phyloP scores from a whole-genome alignment of 176 grass and related monocot genomes.

The Puya raimondii region DNA sequence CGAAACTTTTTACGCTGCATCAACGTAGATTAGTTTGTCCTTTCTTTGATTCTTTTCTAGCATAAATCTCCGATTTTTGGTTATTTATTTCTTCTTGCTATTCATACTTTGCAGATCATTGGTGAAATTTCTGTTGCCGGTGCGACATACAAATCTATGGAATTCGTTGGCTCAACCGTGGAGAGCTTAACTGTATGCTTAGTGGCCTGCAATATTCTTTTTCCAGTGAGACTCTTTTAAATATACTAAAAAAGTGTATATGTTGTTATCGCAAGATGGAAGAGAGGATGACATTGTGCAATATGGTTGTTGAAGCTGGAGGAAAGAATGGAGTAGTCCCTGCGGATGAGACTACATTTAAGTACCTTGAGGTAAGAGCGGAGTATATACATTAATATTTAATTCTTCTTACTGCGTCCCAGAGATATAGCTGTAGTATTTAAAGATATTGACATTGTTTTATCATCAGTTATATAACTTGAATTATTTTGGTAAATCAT shows the following conservation, averaged over 20 bases:
- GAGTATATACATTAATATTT: not conserved
- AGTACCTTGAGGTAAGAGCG: constrained; percentile 67
- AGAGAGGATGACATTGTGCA: constrained; percentile 91
- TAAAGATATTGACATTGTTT: too few relatives aligned
- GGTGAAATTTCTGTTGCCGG: constrained; percentile 81
- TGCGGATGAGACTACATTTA: constrained; percentile 81
- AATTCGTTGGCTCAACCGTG: constrained; percentile 66
- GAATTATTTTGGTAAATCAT: not conserved
- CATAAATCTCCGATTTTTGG: not conserved
- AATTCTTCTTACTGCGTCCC: not conserved
- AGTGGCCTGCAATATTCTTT: constrained; percentile 13
- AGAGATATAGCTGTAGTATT: too few relatives aligned
- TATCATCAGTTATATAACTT: too few relatives aligned
- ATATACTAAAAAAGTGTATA: constrained; percentile 14
- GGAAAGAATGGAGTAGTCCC: constrained; percentile 86
- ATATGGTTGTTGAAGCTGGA: constrained; percentile 93
- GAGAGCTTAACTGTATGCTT: constrained; percentile 57
- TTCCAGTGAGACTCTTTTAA: not conserved
- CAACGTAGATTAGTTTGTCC: not conserved
- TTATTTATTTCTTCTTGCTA: not conserved
- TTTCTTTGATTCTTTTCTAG: not conserved
- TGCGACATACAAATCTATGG: constrained; percentile 93
- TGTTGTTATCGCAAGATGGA: constrained; percentile 54
- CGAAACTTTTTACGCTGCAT: not conserved
- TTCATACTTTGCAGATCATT: constrained; percentile 59